Percentiles rank a stretch among this genome's conserved stretches.
phyloP scores from a whole-genome alignment of 495 filamentous ascomycete genomes.

The Aspergillus bertholletiae region DNA sequence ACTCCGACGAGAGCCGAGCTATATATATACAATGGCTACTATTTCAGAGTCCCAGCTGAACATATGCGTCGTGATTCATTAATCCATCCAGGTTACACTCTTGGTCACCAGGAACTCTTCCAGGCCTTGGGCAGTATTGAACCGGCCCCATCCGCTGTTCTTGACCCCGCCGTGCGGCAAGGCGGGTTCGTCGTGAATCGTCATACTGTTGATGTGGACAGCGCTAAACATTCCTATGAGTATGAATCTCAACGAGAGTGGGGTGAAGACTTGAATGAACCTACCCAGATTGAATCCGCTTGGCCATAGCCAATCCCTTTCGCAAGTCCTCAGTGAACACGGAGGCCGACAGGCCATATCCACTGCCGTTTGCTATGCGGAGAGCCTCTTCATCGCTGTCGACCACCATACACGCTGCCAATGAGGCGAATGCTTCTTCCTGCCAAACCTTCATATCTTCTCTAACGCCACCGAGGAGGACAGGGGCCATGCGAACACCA shows the following conservation, averaged over 20 bases:
- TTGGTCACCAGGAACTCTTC: conserved; percentile 80
- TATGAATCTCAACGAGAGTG: not conserved
- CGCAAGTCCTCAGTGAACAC: conserved; percentile 46
- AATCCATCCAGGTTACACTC: conserved; percentile 70
- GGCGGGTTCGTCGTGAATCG: conserved; percentile 75
- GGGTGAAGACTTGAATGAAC: conserved; percentile 7
- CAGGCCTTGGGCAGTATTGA: conserved; percentile 51
- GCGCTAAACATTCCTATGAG: conserved; percentile 36
- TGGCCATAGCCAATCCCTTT: conserved; percentile 40
- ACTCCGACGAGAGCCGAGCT: not conserved
- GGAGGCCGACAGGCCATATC: conserved; percentile 44
- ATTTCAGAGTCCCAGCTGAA: not conserved
- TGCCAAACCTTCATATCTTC: conserved; percentile 76
- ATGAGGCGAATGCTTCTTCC: conserved; percentile 76
- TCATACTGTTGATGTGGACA: conserved; percentile 88
- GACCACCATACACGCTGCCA: conserved; percentile 49
- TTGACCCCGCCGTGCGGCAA: conserved; percentile 85
- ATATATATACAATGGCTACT: not conserved
- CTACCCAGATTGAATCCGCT: conserved; percentile 44
- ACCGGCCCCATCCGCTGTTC: conserved; percentile 74
- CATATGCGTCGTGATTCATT: not conserved
- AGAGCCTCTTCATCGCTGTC: conserved; percentile 46
- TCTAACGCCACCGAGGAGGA: conserved; percentile 63
- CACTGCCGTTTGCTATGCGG: conserved; percentile 42
- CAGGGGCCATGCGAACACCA: conserved; percentile 62